Conservation (phyloP, 108 stramenopile species). For the Skeletonema grethae region DNA sequence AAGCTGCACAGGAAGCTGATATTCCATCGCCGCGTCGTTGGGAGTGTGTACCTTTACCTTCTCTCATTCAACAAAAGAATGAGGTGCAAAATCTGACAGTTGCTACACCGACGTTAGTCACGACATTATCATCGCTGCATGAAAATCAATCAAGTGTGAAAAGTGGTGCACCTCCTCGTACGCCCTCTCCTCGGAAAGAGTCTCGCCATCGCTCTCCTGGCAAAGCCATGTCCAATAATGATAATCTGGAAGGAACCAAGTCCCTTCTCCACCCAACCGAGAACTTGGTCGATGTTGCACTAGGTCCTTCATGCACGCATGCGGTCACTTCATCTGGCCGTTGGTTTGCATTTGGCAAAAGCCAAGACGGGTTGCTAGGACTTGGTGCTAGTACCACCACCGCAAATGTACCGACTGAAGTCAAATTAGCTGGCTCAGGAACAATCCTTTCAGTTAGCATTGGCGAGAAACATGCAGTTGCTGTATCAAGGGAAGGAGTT, state of each 20-base stretch:
- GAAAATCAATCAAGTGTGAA: background rate
- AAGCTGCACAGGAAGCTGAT: conserved; percentile 26
- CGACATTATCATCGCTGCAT: conserved; percentile 11
- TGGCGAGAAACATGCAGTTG: conserved; percentile 64
- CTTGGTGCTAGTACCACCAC: conserved; percentile 42
- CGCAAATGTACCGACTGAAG: conserved; percentile 48
- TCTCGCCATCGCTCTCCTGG: background rate
- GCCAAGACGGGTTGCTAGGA: conserved; percentile 73
- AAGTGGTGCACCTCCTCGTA: conserved; percentile 18
- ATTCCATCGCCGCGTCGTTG: conserved; percentile 1
- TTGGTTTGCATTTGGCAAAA: conserved; percentile 69
- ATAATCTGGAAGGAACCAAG: conserved; percentile 9
- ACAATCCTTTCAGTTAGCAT: conserved; percentile 50
- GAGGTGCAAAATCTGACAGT: background rate
- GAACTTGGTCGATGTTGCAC: conserved; percentile 56
- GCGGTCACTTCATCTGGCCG: conserved; percentile 66
- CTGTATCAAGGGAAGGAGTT: conserved; percentile 46
- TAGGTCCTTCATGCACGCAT: conserved; percentile 74
- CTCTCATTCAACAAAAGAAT: background rate
- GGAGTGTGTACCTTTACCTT: conserved; percentile 18
- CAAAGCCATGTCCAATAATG: background rate
- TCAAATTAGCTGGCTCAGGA: conserved; percentile 46
- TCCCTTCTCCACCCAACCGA: conserved; percentile 27
- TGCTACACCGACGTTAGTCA: conserved; percentile 19
- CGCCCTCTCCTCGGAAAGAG: conserved; percentile 7